Base-by-base conservation (phyloP, 2,329 filamentous ascomycete genomes). In the Ophiocordyceps polyrhachis-furcata region DNA sequence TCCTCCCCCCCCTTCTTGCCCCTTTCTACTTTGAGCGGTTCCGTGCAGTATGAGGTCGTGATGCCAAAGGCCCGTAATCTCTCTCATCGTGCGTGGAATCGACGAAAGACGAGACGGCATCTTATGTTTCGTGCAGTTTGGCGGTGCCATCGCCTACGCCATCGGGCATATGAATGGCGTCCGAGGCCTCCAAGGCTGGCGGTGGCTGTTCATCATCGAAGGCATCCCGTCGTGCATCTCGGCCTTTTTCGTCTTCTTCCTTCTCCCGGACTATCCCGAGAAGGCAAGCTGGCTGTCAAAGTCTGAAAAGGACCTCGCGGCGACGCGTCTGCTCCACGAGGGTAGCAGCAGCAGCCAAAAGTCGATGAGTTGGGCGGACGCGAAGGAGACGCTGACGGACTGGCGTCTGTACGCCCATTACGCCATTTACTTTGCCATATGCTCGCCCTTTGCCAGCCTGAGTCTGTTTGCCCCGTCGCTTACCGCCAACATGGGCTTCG, bases 341-440 rank as follows among this genome's bases (percentile, higher is more conserved):
- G 69, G 69, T 32, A 66, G 66, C 51, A 67, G 70, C 50, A 76
- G 76, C 61, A 62, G 67, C 2, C 76, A 84, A 50, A 70, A 76
- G 14, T 69, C 65, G 49, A 73, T 78, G 53, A 81, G 72, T 1
- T 75, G 81, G 58, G 66, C 62, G 21, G 83, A 88, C 50, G 82
- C 78, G 64, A 81, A 76, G 53, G 70, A 76, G 19, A 84, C 78
- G 50, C 64, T 77, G 5, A 78, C 74, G 47, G 79, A 77, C 52
- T 72, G 77, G 58, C 73, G 73, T 1, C 68, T 86, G 47, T 87
- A 85, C 52, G 79, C 77, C 1, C 68, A 85, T 46, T 87, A 85
- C 52, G 78, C 77, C 1, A 63, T 71, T 11, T 72, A 72, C 47
- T 57, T 69, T 65, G 50, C 71, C 58, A 50, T 75, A 56, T 53